These are phyloP conservation scores for Fraxinus albicans DNA, from an alignment of 305 asterid species.

Conservation along the genomic window DNA sequence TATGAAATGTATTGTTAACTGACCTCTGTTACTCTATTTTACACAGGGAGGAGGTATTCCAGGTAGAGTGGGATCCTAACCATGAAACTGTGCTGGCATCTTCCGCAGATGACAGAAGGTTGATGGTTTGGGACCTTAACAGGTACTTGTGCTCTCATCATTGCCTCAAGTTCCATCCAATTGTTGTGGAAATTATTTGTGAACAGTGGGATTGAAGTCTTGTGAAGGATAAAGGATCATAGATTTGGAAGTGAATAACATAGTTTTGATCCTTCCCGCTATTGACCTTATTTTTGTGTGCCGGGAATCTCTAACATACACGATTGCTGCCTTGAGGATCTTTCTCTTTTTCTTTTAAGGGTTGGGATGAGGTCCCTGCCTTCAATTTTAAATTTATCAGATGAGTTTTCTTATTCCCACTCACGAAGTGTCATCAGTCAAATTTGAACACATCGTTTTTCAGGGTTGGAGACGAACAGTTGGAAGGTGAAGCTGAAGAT, in stretches of 20 bases:
- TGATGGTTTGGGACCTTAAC: slow-evolving; percentile 95
- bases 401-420: not conserved
- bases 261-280: not conserved
- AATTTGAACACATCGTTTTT: slow-evolving; percentile 1
- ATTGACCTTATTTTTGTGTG: not conserved
- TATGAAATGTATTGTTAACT: slow-evolving; percentile 6
- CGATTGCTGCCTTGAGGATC: not conserved
- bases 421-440: not conserved
- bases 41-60: slow-evolving; percentile 88
- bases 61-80: slow-evolving; percentile 98
- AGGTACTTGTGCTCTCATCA: slow-evolving; percentile 42
- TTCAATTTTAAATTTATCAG: not conserved
- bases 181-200: not conserved
- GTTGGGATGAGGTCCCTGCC: not conserved
- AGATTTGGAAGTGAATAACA: not conserved
- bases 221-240: not conserved
- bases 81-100: slow-evolving; percentile 93
- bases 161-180: not conserved
- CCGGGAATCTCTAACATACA: not conserved
- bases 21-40: not conserved
- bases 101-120: slow-evolving; percentile 86
- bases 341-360: not conserved
- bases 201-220: not conserved
- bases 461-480: slow-evolving; percentile 94
- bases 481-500: slow-evolving; percentile 99